Conservation (phyloP, 2,329 filamentous ascomycete species). For the Hypomyces rosellus region DNA sequence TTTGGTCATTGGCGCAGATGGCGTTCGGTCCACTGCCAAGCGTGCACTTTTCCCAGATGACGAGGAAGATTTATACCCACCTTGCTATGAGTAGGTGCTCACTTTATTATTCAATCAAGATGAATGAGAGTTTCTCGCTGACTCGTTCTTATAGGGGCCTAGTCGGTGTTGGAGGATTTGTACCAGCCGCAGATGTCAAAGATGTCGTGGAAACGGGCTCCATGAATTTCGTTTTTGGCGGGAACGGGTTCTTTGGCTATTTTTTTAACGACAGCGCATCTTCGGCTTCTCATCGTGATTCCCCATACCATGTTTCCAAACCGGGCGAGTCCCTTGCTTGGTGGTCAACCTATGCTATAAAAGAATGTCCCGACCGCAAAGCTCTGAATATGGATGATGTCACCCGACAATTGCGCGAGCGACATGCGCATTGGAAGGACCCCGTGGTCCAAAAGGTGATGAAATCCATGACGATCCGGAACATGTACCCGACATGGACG, state of each 20-base stretch:
- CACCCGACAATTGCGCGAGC: slow-evolving; percentile 12
- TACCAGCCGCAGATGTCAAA: slow-evolving; percentile 11
- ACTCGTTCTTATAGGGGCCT: slow-evolving; percentile 10
- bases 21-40: slow-evolving; percentile 16
- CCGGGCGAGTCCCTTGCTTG: slow-evolving; percentile 14
- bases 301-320: slow-evolving; percentile 14
- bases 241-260: slow-evolving; percentile 20
- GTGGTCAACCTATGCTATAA: slow-evolving; percentile 17
- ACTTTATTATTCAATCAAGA: neutral
- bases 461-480: slow-evolving; percentile 5
- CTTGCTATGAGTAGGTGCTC: slow-evolving; percentile 19
- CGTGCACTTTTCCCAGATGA: slow-evolving; percentile 18
- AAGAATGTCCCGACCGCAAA: slow-evolving; percentile 13
- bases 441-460: slow-evolving; percentile 15
- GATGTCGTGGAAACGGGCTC: slow-evolving; percentile 15
- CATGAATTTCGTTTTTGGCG: slow-evolving; percentile 18
- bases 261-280: slow-evolving; percentile 13
- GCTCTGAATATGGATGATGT: slow-evolving; percentile 15
- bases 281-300: slow-evolving; percentile 13
- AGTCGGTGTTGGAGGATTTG: slow-evolving; percentile 17
- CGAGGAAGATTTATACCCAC: slow-evolving; percentile 15
- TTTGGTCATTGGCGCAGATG: slow-evolving; percentile 21
- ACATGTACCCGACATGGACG: slow-evolving; percentile 19
- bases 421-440: slow-evolving; percentile 15
- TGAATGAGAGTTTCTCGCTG: neutral